A percentile compares a stretch with the other conserved stretches of the same genome.
These are phyloP conservation scores for Protoeuglena noctilucae DNA, from an alignment of 139 green algal genomes.

Conservation along the genomic window DNA sequence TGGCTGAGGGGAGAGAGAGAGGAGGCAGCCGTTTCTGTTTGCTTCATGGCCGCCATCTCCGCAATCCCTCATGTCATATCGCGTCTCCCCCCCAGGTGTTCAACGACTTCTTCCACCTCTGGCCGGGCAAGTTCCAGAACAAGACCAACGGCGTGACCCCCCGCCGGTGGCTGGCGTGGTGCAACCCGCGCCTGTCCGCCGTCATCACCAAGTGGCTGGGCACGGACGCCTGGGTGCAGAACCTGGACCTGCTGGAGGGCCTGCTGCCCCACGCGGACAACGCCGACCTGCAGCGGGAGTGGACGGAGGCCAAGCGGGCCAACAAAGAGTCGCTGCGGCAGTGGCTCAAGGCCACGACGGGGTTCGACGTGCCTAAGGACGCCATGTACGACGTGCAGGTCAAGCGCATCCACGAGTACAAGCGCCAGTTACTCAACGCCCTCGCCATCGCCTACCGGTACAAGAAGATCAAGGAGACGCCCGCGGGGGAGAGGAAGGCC, in stretches of 20 bases:
- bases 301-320: conserved; percentile 61
- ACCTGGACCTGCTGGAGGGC: conserved; percentile 35
- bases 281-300: conserved; percentile 62
- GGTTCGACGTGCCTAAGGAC: conserved; percentile 42
- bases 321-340: conserved; percentile 65
- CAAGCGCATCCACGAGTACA: conserved; percentile 99
- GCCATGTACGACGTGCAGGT: conserved; percentile 93
- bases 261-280: conserved; percentile 55
- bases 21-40: neutral
- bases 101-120: conserved; percentile 16
- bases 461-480: conserved; percentile 81
- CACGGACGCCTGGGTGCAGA: conserved; percentile 45
- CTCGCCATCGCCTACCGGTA: conserved; percentile 74
- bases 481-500: conserved; percentile 53
- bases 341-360: conserved; percentile 50
- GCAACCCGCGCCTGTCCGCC: conserved; percentile 49
- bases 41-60: neutral
- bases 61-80: no score
- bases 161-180: conserved; percentile 78
- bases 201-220: conserved; percentile 53
- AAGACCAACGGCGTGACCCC: conserved; percentile 98
- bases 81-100: no score
- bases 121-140: conserved; percentile 92
- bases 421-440: conserved; percentile 90
- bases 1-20: neutral